Base-by-base conservation (phyloP, 1,139 yeast species). In the Geotrichum carabidarum region DNA sequence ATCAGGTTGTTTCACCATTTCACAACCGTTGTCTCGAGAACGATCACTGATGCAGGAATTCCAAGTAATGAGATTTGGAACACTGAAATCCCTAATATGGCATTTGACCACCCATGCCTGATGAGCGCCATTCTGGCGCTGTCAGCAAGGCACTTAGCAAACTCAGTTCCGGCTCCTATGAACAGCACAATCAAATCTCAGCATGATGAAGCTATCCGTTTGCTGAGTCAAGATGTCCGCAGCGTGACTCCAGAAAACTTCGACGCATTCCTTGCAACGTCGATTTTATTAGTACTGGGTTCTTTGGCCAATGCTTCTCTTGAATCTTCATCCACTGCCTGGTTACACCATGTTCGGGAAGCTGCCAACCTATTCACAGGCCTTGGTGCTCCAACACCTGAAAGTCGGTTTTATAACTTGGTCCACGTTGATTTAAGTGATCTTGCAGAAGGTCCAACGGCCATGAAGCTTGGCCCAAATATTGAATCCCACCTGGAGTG, bases 291-390 rank as follows among this genome's bases (percentile, higher is more conserved):
- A 54, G 90, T 90, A 56, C 86, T 91, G 86, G 98, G 91, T 68
- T 87, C 97, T 0, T 74, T 91, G 59, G 98, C 98, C 3, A 91
- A 91, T 70, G 97, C 97, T 0, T 82, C 95, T 1, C 90, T 95
- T 1, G 76, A 32, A 14, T 64, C 66, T 22, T 64, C 66, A 58
- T 53, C 62, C 6, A 57, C 94, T 7, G 96, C 97, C 0, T 91
- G 98, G 98, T 84, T 91, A 56, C 93, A 89, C 74, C 97, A 91
- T 67, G 97, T 91, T 12, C 87, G 94, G 64, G 98, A 97, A 22
- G 96, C 97, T 0, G 96, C 96, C 4, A 91, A 97, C 0, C 91
- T 91, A 49, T 74, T 91, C 55, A 86, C 96, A 0, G 95, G 97
- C 0, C 96, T 90, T 14, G 90, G 97, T 87, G 96, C 96, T 2